Percentiles rank a stretch among this genome's conserved stretches.
Conservation (phyloP, 495 filamentous ascomycete genomes). For the Delitschia confertaspora region DNA sequence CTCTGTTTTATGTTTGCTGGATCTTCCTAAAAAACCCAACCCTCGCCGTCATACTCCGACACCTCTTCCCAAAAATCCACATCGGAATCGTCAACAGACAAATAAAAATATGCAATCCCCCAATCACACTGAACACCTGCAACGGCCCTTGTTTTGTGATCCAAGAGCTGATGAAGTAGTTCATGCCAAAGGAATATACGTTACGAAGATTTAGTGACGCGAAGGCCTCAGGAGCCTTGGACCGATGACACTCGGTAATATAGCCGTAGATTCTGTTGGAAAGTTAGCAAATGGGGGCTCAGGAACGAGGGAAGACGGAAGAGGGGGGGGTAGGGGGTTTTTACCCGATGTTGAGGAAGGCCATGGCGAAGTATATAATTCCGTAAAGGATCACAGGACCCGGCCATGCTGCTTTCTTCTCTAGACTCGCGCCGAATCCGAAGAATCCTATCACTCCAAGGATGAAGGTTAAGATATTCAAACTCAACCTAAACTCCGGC, state of each 20-base stretch:
- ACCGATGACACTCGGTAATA: constrained; percentile 22
- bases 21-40: constrained; percentile 12
- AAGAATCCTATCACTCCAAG: constrained; percentile 41
- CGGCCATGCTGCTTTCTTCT: constrained; percentile 24
- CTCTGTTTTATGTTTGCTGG: no score
- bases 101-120: constrained; percentile 20
- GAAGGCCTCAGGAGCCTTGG: constrained; percentile 20
- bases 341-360: constrained; percentile 23
- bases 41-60: constrained; percentile 12
- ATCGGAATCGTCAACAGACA: constrained; percentile 21
- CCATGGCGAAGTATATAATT: constrained; percentile 39
- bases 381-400: constrained; percentile 40
- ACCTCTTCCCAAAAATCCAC: constrained; percentile 22
- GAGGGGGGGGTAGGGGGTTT: neutral
- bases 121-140: constrained; percentile 20
- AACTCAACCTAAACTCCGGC: constrained; percentile 41
- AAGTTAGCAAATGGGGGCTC: neutral
- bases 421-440: constrained; percentile 37
- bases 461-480: constrained; percentile 36
- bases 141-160: constrained; percentile 15
- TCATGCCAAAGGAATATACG: constrained; percentile 23
- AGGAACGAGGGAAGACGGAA: neutral
- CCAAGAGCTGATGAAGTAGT: constrained; percentile 22
- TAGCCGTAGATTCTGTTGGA: constrained; percentile 15
- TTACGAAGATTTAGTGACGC: constrained; percentile 20